phyloP scores from a whole-genome alignment of 31 red algal genomes.

The Bonnemaisonia californica region DNA sequence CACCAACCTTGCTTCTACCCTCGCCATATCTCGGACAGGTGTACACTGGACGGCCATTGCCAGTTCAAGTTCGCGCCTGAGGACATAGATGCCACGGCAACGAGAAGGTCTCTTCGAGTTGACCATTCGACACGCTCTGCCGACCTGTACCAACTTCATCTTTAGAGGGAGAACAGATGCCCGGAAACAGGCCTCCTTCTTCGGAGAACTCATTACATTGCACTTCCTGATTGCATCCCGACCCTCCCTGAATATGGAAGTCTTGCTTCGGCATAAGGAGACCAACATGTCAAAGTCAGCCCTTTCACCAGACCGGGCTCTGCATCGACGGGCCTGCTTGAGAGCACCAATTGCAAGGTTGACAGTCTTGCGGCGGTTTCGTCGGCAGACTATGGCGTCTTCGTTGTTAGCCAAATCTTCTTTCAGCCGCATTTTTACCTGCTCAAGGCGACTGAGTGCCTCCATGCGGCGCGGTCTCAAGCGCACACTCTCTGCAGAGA shows the following conservation, averaged over 20 bases:
- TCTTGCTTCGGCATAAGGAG: not conserved
- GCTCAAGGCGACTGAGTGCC: not conserved
- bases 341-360: not conserved
- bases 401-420: not conserved
- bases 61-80: not conserved
- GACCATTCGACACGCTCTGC: not conserved
- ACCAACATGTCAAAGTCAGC: not conserved
- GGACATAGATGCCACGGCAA: not conserved
- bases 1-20: not conserved
- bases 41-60: not conserved
- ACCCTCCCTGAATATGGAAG: not conserved
- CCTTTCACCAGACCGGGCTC: not conserved
- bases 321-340: not conserved
- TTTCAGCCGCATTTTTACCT: not conserved
- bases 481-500: not conserved
- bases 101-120: not conserved
- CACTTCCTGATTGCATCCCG: not conserved
- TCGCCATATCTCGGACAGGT: not conserved
- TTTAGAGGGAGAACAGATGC: not conserved
- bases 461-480: not conserved
- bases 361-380: not conserved
- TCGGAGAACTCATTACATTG: not conserved
- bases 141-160: not conserved
- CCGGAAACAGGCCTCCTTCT: not conserved
- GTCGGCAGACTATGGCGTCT: not conserved